Percentiles rank a stretch among this genome's conserved stretches.
These are phyloP conservation scores for Fusarium pseudograminearum DNA, from an alignment of 2,329 filamentous ascomycete species.

Conservation along the genomic window DNA sequence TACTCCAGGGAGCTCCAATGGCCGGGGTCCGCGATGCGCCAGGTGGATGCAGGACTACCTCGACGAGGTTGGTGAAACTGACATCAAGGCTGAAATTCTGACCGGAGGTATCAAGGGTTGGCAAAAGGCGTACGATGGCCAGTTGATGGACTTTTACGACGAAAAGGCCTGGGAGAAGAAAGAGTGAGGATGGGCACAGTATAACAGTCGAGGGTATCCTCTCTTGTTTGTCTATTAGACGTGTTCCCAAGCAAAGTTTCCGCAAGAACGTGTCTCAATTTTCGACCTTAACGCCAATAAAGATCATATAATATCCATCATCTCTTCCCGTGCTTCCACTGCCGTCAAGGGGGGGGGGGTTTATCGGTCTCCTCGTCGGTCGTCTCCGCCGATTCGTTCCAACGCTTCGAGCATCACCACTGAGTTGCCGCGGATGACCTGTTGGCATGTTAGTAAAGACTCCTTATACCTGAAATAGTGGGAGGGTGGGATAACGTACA, in stretches of 20 bases:
- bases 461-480: not conserved
- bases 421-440: slow-evolving; percentile 97
- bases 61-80: slow-evolving; percentile 57
- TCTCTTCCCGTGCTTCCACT: slow-evolving; percentile 20
- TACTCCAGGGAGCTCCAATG: slow-evolving; percentile 61
- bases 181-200: slow-evolving; percentile 38
- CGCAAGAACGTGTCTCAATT: slow-evolving; percentile 43
- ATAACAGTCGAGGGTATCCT: slow-evolving; percentile 37
- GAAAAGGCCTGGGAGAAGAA: slow-evolving; percentile 53
- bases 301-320: slow-evolving; percentile 40
- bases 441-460: slow-evolving; percentile 43
- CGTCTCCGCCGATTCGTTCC: slow-evolving; percentile 74
- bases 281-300: slow-evolving; percentile 54
- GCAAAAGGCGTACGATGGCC: slow-evolving; percentile 62
- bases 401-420: slow-evolving; percentile 96
- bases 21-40: slow-evolving; percentile 64
- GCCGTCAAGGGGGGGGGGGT: slow-evolving; percentile 12
- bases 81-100: slow-evolving; percentile 61
- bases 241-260: slow-evolving; percentile 40
- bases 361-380: slow-evolving; percentile 56
- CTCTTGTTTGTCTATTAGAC: slow-evolving; percentile 50
- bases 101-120: slow-evolving; percentile 67
- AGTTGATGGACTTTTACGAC: slow-evolving; percentile 64
- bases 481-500: slow-evolving; percentile 64
- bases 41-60: slow-evolving; percentile 70